phyloP scores from a whole-genome alignment of 176 grass and related monocot species.

The Typha latifolia region DNA sequence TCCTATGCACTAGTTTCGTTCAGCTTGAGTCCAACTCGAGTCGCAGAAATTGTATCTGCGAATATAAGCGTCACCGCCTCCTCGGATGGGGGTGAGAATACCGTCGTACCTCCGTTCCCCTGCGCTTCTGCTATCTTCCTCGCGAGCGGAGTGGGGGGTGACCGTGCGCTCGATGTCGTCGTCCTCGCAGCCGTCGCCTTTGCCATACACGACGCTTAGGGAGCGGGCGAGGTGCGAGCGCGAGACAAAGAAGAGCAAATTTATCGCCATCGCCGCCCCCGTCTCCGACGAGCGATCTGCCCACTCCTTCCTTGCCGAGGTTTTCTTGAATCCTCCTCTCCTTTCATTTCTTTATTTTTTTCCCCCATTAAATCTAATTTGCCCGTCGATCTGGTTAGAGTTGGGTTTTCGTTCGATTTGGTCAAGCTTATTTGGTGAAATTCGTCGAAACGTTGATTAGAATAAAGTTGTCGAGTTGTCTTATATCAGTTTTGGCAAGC shows the following conservation, averaged over 20 bases:
- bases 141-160: conserved; percentile 10
- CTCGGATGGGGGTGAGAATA: conserved; percentile 27
- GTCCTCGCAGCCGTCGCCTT: conserved; percentile 13
- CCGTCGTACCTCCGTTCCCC: conserved; percentile 24
- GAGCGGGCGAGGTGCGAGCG: conserved; percentile 43
- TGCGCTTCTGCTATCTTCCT: conserved; percentile 16
- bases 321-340: neutral
- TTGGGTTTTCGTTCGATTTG: too few relatives aligned
- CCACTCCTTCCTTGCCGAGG: conserved; percentile 56
- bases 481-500: too few relatives aligned
- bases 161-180: conserved; percentile 27
- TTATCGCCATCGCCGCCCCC: conserved; percentile 52
- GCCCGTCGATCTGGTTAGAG: too few relatives aligned
- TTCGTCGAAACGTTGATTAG: too few relatives aligned
- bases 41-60: too few relatives aligned
- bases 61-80: neutral
- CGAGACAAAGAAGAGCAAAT: conserved; percentile 66
- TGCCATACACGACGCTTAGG: conserved; percentile 42
- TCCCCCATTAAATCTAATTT: neutral
- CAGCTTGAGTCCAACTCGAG: too few relatives aligned
- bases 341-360: neutral
- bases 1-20: too few relatives aligned
- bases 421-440: too few relatives aligned
- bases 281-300: conserved; percentile 46
- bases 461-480: too few relatives aligned